Base-by-base conservation (phyloP, 306 rosid species). In the Cucumis hystrix region DNA sequence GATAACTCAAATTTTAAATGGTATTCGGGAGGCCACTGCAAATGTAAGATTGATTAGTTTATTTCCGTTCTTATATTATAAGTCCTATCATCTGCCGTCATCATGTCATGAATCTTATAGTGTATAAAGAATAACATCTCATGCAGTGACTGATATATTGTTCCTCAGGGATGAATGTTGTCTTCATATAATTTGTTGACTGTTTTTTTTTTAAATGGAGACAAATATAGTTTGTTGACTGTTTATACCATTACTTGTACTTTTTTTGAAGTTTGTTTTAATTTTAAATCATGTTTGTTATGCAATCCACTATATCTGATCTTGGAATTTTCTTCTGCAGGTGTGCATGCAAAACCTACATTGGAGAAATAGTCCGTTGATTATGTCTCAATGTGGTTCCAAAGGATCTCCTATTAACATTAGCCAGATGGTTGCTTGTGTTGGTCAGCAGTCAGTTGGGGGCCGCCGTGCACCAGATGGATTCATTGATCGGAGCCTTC, bases 351-450 rank as follows among this genome's bases (percentile, higher is more conserved):
- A 87, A 83, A 87, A 85, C 8, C 82, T 94, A 45, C 97, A 89
- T 85, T 92, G 97, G 98, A 87, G 98, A 86, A 94, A 94, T 77
- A 94, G 98, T 79, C 98, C 98, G 30, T 82, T 94, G 93, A 94
- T 94, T 81, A 94, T 94, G 98, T 90, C 97, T 21, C 97, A 94
- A 77, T 94, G 98, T 78, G 98, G 98, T 74, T 94, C 98, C 83
- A 94, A 94, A 84, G 98, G 97, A 81, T 94, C 98, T 81, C 86
- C 93, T 59, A 89, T 87, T 77, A 94, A 94, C 82, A 94, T 94
- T 69, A 85, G 98, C 41, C 98, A 94, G 83, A 94, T 94, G 98
- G 85, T 92, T 87, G 97, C 97, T 20, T 90, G 95, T 83, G 98
- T 94, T 69, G 98, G 97, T 79, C 98, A 94, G 79, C 98, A 94